Percentiles rank a stretch among this genome's conserved stretches.
phyloP scores from a whole-genome alignment of 1,139 yeast genomes.

The Entelexis paramagnoliae region DNA sequence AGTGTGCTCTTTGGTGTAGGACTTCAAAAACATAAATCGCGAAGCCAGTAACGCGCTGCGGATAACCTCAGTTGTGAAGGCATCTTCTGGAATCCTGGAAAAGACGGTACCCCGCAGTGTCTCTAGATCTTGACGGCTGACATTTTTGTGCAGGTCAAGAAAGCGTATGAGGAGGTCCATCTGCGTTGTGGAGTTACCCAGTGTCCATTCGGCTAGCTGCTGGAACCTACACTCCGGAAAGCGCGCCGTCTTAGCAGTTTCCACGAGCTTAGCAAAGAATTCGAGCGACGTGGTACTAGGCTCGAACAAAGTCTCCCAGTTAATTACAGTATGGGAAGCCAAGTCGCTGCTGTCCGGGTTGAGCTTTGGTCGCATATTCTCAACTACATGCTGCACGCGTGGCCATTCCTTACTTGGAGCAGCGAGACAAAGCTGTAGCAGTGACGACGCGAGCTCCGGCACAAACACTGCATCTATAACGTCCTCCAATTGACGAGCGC shows the following conservation, averaged over 20 bases:
- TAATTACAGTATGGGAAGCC: neutral
- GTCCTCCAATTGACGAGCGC: neutral
- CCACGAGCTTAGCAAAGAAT: constrained; percentile 12
- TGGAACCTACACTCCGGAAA: constrained; percentile 11
- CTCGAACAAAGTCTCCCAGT: neutral
- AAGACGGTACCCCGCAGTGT: constrained; percentile 14
- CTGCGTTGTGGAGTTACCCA: constrained; percentile 8
- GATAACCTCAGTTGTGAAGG: constrained; percentile 8
- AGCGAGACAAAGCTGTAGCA: constrained; percentile 9
- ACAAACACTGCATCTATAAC: neutral
- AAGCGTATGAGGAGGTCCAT: constrained; percentile 14
- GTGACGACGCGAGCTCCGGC: constrained; percentile 12
- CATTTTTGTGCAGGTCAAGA: constrained; percentile 2
- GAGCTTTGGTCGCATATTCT: neutral
- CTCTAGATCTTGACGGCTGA: constrained; percentile 9
- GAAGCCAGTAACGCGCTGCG: constrained; percentile 11
- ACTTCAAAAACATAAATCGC: constrained; percentile 17
- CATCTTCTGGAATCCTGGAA: constrained; percentile 6
- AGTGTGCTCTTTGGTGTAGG: neutral
- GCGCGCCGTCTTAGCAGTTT: constrained; percentile 6
- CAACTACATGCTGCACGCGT: constrained; percentile 8
- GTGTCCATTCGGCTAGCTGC: constrained; percentile 20
- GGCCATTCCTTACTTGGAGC: constrained; percentile 8
- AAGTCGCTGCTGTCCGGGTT: too few relatives aligned
- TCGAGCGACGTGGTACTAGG: constrained; percentile 1